Evolutionary conservation across 225 moss, liverwort and hornwort genomes (phyloP), one percentile per base, ranked within the genome.

Genomic region (Pseudisothecium myosuroides): DNA sequence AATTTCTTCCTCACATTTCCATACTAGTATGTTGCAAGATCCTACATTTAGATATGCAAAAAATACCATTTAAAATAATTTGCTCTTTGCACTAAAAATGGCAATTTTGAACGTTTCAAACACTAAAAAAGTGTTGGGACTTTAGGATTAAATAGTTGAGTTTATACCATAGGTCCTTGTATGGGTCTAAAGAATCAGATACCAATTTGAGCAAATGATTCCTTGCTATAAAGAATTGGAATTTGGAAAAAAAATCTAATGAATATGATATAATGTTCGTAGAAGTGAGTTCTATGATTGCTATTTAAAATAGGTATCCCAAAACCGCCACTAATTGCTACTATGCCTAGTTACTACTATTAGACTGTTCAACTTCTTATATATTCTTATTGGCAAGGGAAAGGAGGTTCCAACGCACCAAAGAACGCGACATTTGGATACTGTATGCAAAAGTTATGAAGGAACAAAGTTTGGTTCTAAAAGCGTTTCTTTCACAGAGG

Each of bases 101-200:
- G 1, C 3, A 26, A 3, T 71, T 9, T 41, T 14, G 1, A 71
- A 0, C 5, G 0, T 71, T 71, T 71, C 41, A 23, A 6, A 24
- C 2, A 0, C 5, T 14, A 14, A 69, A 69, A 39, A 14, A 4
- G 7, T 0, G 2, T 14, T 24, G 13, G 14, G 5, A 69, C 14
- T 14, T 24, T 69, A 14, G 69, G 4, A 0, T 41, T 14, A 68
- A 22, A 41, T 39, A 41, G 6, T 24, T 23, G 8, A 71, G 26
- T 71, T 14, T 13, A 14, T 69, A 39, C 14, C 7, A 41, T 1
- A 14, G 1, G 4, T 39, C 8, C 14, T 67, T 6, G 4, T 6
- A 12, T 20, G 6, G 4, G 12, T 20, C 8, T 26, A 71, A 43
- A 43, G 2, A 9, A 28, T 28, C 2, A 45, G 0, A 74, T 47